A percentile compares a stretch with the other conserved stretches of the same genome.
Conservation (phyloP, 768 basidiomycete genomes). For the Pholiota molesta region DNA sequence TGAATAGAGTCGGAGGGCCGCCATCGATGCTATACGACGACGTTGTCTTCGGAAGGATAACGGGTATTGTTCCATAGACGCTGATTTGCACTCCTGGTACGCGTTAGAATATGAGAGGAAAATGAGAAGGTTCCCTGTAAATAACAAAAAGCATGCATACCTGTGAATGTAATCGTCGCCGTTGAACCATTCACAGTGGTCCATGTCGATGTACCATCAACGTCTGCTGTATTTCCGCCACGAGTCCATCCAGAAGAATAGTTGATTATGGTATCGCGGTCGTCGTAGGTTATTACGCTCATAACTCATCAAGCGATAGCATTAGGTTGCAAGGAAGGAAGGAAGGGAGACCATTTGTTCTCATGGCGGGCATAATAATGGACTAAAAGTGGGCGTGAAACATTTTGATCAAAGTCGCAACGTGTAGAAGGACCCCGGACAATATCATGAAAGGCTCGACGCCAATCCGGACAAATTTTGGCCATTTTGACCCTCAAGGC, state of each 20-base stretch:
- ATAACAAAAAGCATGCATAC: background rate
- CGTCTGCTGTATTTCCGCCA: background rate
- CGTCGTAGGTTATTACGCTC: background rate
- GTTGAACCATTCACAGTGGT: background rate
- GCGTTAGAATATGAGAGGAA: background rate
- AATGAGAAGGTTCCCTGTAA: background rate
- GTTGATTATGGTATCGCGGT: background rate
- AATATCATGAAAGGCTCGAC: background rate
- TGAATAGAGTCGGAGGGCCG: background rate
- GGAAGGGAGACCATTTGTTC: background rate
- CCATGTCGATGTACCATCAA: background rate
- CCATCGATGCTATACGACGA: background rate
- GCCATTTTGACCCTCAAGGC: too few species aligned
- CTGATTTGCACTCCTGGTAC: background rate
- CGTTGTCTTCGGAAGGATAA: background rate
- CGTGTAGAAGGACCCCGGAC: too few species aligned
- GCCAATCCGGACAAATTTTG: background rate
- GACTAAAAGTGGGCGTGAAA: too few species aligned
- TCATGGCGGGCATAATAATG: background rate
- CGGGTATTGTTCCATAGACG: background rate
- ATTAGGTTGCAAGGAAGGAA: background rate
- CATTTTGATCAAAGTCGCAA: too few species aligned
- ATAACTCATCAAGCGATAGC: background rate
- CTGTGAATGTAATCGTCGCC: background rate
- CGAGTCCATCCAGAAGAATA: background rate